Evolutionary conservation across 495 filamentous ascomycete species (phyloP).

Genomic region (Penicillium nucicola): DNA sequence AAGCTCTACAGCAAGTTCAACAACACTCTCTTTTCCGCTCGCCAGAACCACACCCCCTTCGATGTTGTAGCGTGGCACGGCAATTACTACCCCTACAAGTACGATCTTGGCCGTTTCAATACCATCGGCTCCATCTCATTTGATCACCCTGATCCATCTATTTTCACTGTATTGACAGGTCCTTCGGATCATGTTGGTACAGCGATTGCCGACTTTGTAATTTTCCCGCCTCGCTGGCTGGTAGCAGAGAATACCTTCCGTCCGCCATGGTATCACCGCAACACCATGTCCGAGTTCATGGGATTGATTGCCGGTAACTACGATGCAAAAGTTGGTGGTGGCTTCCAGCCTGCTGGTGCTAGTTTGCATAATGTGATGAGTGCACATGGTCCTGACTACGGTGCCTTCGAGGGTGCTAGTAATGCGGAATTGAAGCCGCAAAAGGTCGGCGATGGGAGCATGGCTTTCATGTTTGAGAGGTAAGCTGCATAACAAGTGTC

Average conservation of each 20-base stretch:
- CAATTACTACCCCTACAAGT: slow-evolving; percentile 81
- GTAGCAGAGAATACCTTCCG: slow-evolving; percentile 76
- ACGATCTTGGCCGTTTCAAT: slow-evolving; percentile 79
- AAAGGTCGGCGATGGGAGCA: slow-evolving; percentile 60
- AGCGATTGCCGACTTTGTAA: slow-evolving; percentile 77
- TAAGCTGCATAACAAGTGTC: slow-evolving; percentile 19
- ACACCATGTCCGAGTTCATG: slow-evolving; percentile 69
- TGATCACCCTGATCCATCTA: slow-evolving; percentile 80
- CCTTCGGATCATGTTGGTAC: slow-evolving; percentile 70
- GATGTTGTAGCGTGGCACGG: slow-evolving; percentile 82
- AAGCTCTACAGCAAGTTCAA: slow-evolving; percentile 74
- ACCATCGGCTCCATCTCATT: slow-evolving; percentile 69
- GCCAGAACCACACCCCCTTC: slow-evolving; percentile 73
- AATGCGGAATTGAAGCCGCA: slow-evolving; percentile 54
- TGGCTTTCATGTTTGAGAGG: slow-evolving; percentile 71
- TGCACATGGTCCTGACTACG: slow-evolving; percentile 58
- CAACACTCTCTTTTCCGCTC: slow-evolving; percentile 70
- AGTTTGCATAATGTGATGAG: slow-evolving; percentile 63
- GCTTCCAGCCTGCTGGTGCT: slow-evolving; percentile 62
- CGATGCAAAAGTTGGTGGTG: slow-evolving; percentile 61
- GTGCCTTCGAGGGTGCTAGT: slow-evolving; percentile 56
- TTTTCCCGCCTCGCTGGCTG: slow-evolving; percentile 80
- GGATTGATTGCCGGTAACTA: slow-evolving; percentile 61
- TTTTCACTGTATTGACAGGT: slow-evolving; percentile 78
- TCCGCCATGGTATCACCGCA: slow-evolving; percentile 81